phyloP scores from a whole-genome alignment of 805 yeast species.

The Geotrichum ghanense region DNA sequence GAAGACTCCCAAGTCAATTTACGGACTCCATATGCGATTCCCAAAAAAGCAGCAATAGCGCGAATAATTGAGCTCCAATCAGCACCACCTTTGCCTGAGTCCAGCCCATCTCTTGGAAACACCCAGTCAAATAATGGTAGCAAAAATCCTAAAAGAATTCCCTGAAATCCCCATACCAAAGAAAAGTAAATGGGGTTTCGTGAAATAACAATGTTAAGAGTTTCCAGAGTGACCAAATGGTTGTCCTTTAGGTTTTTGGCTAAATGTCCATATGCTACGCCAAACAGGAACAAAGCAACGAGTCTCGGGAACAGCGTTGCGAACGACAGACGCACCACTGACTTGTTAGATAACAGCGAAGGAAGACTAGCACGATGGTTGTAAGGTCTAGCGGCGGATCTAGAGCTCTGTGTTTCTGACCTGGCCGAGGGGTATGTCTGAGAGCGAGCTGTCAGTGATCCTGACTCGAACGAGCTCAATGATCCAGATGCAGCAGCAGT shows the following conservation, averaged over 20 bases:
- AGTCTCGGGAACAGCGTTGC: constrained; percentile 11
- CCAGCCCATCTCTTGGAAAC: constrained; percentile 10
- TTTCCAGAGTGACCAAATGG: constrained; percentile 17
- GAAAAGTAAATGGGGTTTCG: not conserved
- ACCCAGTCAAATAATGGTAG: constrained; percentile 20
- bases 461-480: not conserved
- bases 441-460: not conserved
- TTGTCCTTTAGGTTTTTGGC: constrained; percentile 21
- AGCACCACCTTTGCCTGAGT: constrained; percentile 15
- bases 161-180: constrained; percentile 20
- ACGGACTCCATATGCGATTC: constrained; percentile 29
- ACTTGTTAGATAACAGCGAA: constrained; percentile 2
- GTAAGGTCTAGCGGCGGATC: not conserved
- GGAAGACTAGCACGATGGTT: not conserved
- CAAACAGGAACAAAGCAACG: constrained; percentile 16
- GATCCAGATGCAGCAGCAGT: constrained; percentile 6
- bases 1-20: constrained; percentile 28
- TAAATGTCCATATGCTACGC: constrained; percentile 22
- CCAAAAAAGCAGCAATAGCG: constrained; percentile 29
- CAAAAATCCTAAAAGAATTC: constrained; percentile 19
- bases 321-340: constrained; percentile 11
- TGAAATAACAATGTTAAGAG: constrained; percentile 15
- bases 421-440: not conserved
- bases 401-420: not conserved
- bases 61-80: constrained; percentile 28